Evolutionary conservation across 2,329 filamentous ascomycete species (phyloP).

Genomic region (Thielaviopsis ethacetica): DNA sequence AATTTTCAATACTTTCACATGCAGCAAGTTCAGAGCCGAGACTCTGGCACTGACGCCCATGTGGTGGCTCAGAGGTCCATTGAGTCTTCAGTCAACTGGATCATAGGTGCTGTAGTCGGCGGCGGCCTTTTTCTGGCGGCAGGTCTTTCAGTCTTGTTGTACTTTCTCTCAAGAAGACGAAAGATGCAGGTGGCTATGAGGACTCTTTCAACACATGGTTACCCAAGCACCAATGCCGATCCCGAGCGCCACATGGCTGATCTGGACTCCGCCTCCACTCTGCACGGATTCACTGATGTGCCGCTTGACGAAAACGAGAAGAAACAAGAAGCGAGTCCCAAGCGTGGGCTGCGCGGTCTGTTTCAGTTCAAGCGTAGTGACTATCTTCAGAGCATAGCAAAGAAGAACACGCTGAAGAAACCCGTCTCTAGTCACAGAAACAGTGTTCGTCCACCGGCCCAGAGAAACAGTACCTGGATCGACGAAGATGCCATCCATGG

Average conservation of each 20-base stretch:
- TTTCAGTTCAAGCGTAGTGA: not conserved
- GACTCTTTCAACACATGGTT: not conserved
- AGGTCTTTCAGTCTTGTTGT: slow-evolving; percentile 25
- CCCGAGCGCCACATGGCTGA: not conserved
- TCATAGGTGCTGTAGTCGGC: slow-evolving; percentile 30
- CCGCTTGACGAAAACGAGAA: not conserved
- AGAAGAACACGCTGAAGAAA: not conserved
- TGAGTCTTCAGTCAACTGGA: slow-evolving; percentile 17
- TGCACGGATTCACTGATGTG: not conserved
- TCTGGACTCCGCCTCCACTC: not conserved
- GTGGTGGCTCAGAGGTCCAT: not conserved
- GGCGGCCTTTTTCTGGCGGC: slow-evolving; percentile 31
- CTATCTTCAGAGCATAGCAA: not conserved
- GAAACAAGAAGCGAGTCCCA: not conserved
- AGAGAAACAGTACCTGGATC: slow-evolving; percentile 2
- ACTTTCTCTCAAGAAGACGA: slow-evolving; percentile 22
- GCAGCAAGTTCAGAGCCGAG: slow-evolving; percentile 5
- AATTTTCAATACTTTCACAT: not conserved
- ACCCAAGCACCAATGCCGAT: not conserved
- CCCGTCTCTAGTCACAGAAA: not conserved
- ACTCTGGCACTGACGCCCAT: not conserved
- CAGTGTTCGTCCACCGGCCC: not conserved
- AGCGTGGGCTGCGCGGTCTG: not conserved
- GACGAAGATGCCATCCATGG: slow-evolving; percentile 8
- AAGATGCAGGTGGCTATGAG: slow-evolving; percentile 5